Conservation (phyloP, 1,284 basidiomycete species). For the Apiotrichum domesticum region DNA sequence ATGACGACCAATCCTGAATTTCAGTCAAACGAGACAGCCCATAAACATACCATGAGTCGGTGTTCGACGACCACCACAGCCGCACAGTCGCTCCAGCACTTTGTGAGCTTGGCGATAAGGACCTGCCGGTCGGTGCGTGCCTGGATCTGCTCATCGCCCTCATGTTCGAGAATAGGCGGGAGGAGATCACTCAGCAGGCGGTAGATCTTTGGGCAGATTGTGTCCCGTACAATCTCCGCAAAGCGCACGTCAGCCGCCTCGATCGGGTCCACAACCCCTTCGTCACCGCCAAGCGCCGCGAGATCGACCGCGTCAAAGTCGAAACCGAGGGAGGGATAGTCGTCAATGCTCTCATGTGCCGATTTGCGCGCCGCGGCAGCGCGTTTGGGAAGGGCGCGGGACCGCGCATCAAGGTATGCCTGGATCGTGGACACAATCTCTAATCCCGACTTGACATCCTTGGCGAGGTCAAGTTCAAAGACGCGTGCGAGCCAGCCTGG, state of each 20-base stretch:
- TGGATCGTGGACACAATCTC: constrained; percentile 60
- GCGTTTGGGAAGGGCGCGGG: constrained; percentile 52
- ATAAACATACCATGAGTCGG: constrained; percentile 50
- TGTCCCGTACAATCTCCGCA: constrained; percentile 54
- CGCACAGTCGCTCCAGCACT: constrained; percentile 72
- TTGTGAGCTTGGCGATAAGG: constrained; percentile 56
- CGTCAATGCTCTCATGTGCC: constrained; percentile 66
- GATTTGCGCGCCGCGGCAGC: constrained; percentile 43
- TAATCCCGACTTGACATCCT: constrained; percentile 52
- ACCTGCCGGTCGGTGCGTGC: constrained; percentile 27
- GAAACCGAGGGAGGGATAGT: constrained; percentile 44
- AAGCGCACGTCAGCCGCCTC: constrained; percentile 35
- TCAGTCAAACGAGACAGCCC: not conserved
- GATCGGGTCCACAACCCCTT: constrained; percentile 24
- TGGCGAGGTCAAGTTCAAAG: constrained; percentile 53
- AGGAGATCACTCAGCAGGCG: constrained; percentile 55
- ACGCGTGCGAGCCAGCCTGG: constrained; percentile 61
- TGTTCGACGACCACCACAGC: constrained; percentile 60
- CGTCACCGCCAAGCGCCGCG: constrained; percentile 26
- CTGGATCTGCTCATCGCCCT: constrained; percentile 15
- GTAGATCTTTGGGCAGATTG: constrained; percentile 59
- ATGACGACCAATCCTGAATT: constrained; percentile 60
- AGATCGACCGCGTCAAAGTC: constrained; percentile 39
- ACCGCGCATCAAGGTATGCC: constrained; percentile 60
- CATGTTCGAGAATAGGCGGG: constrained; percentile 37